phyloP scores from a whole-genome alignment of 139 green algal genomes.

The Tetradesmus obliquus region DNA sequence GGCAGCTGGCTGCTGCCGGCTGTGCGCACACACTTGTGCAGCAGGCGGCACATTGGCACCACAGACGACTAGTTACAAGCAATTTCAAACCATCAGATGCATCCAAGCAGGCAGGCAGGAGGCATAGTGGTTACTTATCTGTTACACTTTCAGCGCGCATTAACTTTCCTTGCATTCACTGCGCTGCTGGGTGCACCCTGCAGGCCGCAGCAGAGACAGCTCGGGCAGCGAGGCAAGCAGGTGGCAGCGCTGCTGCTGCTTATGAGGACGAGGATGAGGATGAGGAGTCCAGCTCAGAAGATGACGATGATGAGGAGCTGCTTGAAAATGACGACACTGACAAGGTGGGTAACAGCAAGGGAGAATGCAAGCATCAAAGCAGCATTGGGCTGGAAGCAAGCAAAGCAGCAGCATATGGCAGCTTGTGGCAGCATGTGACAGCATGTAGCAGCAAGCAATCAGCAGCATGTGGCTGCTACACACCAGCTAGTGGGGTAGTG shows the following conservation, averaged over 20 bases:
- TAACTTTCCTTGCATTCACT: background rate
- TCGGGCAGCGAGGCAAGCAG: background rate
- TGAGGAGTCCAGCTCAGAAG: conserved; percentile 2
- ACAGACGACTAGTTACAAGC: no score
- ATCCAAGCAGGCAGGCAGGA: no score
- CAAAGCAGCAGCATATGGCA: conserved; percentile 17
- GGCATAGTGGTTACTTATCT: no score
- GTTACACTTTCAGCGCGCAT: no score
- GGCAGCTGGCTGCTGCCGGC: no score
- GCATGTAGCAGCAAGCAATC: no score
- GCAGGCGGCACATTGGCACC: no score
- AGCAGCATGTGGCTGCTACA: no score
- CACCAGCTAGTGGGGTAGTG: no score
- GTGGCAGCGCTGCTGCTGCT: background rate
- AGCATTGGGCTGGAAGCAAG: background rate
- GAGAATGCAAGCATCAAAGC: background rate
- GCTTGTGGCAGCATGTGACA: background rate
- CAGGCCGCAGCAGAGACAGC: conserved; percentile 35
- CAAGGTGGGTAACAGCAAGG: conserved; percentile 4
- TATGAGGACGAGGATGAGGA: conserved; percentile 10
- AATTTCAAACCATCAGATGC: no score
- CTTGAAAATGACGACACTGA: conserved; percentile 20
- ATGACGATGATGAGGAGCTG: conserved; percentile 26
- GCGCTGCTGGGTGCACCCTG: background rate
- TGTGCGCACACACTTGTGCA: no score